Conservation (phyloP, 1,284 basidiomycete genomes). For the Cronartium ribicola region DNA sequence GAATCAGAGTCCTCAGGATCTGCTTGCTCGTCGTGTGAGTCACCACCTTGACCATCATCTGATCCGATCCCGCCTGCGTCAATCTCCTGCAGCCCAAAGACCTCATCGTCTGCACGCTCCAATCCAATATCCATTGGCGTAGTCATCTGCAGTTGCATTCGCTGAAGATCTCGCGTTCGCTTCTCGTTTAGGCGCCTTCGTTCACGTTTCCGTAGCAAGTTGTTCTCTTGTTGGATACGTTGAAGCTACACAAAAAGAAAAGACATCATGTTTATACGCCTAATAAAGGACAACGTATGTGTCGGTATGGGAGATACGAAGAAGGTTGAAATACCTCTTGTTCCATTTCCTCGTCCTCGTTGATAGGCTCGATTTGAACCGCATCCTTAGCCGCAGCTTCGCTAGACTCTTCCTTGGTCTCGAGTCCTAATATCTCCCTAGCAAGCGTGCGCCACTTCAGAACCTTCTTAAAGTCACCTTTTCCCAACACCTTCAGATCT, state of each 20-base stretch:
- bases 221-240: conserved; percentile 72
- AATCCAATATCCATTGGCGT: conserved; percentile 92
- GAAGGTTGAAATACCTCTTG: conserved; percentile 64
- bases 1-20: conserved; percentile 50
- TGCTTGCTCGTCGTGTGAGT: conserved; percentile 57
- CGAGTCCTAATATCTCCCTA: conserved; percentile 78
- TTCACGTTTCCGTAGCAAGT: conserved; percentile 66
- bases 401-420: conserved; percentile 66
- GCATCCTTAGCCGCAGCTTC: conserved; percentile 63
- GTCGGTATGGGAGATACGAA: neutral
- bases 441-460: conserved; percentile 84
- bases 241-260: conserved; percentile 62
- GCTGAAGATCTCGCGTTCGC: conserved; percentile 78
- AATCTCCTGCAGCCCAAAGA: conserved; percentile 61
- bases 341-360: conserved; percentile 81
- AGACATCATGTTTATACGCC: neutral
- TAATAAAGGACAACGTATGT: neutral
- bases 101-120: conserved; percentile 68
- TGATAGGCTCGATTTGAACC: conserved; percentile 68
- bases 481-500: conserved; percentile 94
- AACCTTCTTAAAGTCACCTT: conserved; percentile 90
- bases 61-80: conserved; percentile 76
- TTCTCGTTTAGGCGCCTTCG: conserved; percentile 83
- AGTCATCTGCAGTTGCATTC: conserved; percentile 96
- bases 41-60: conserved; percentile 59